phyloP scores from a whole-genome alignment of 2,329 filamentous ascomycete species.

The Pseudogymnoascus sp. region DNA sequence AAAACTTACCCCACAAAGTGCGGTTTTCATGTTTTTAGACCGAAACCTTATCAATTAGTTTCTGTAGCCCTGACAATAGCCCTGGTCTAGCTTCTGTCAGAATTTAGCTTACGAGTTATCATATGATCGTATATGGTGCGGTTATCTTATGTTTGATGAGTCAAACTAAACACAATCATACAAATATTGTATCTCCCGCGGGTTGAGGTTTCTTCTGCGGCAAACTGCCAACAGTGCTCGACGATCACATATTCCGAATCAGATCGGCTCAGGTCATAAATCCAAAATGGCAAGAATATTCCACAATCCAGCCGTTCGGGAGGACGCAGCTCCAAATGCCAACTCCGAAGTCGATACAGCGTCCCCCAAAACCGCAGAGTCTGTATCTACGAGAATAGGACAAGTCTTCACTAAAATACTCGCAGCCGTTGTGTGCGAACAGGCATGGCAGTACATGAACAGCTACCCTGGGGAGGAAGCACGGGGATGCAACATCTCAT shows the following conservation, averaged over 20 bases:
- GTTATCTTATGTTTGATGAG: background rate
- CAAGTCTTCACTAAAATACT: background rate
- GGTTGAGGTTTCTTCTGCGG: background rate
- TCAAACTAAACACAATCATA: background rate
- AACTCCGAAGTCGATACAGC: background rate
- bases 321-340: background rate
- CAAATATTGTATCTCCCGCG: background rate
- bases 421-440: background rate
- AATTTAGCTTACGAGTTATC: background rate
- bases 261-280: background rate
- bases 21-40: background rate
- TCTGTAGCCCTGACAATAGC: background rate
- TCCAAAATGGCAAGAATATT: background rate
- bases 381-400: background rate
- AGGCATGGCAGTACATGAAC: background rate
- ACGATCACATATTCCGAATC: background rate
- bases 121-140: background rate
- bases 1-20: background rate
- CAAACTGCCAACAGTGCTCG: background rate
- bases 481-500: background rate
- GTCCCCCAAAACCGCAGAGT: background rate
- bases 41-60: background rate
- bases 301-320: background rate
- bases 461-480: background rate
- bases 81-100: background rate